Evolutionary conservation across 495 filamentous ascomycete genomes (phyloP), one percentile per base, ranked within the genome.

Genomic region (Pseudomonodictys pantanalensis): DNA sequence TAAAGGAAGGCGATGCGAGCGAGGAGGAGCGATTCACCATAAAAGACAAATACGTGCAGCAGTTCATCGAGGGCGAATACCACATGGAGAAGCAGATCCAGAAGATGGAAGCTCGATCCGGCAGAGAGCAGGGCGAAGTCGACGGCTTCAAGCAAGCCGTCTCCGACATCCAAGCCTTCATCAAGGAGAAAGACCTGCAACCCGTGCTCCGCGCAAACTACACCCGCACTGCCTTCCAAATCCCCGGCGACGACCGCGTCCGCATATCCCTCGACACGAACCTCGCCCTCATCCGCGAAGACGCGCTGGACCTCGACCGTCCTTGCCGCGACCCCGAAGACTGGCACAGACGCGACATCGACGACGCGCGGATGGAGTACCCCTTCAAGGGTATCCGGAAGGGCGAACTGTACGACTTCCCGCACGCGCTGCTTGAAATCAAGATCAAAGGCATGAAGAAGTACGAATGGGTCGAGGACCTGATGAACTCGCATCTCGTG

Each of bases 141-240:
- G 80, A 83, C n/a, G 75, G 79, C 29, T 84, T 95, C 61, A 82
- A 87, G 68, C 76, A 78, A 20, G 83, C 87, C 10, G 90, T 93
- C 12, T 77, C 86, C 43, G 84, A 86, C 51, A 82, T 97, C 48
- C 90, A 96, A 69, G 76, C 78, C 0, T 92, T 93, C 65, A 85
- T 96, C 69, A 82, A 83, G 63, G 81, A 87, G 28, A 79, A 88
- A 65, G 80, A 88, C 54, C 79, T 98, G 32, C 82, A 92, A 71
- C 93, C 93, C 5, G 82, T 95, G 56, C 73, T 97, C 33, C 84
- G 93, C 20, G 95, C 93, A 48, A 95, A 93, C 72, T 97, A 97
- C 70, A 90, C 85, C 11, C 87, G 95, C 38, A 95, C 91, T 0
- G 93, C 93, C 3, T 98, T 97, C 78, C 92, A 98, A 69, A 95